A percentile compares a stretch with the other conserved stretches of the same genome.
Evolutionary conservation across 768 basidiomycete genomes (phyloP).

Genomic region (Naganishia vaughanmartiniae): DNA sequence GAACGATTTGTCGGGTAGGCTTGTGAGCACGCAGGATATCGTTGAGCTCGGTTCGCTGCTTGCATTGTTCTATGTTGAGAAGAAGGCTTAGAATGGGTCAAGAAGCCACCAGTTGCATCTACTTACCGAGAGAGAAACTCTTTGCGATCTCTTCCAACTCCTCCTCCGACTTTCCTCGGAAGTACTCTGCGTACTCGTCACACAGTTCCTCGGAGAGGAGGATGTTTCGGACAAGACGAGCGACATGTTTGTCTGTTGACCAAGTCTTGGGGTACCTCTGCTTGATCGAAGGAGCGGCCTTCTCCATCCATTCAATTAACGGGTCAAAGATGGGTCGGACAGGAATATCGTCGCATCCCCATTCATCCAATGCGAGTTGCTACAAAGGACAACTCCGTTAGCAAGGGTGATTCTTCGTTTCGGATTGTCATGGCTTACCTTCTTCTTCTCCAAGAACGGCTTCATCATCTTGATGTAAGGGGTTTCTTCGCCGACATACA

Average conservation of each 20-base stretch:
- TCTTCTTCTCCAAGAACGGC: constrained; percentile 72
- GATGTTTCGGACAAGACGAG: constrained; percentile 64
- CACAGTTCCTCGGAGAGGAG: constrained; percentile 57
- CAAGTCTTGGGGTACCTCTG: constrained; percentile 56
- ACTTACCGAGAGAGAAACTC: constrained; percentile 63
- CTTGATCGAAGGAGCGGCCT: constrained; percentile 55
- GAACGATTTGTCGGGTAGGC: constrained; percentile 1
- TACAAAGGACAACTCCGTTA: constrained; percentile 2
- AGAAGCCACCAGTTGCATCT: background rate
- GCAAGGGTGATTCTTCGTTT: background rate
- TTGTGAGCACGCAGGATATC: constrained; percentile 43
- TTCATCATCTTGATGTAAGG: constrained; percentile 69
- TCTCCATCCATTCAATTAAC: constrained; percentile 58
- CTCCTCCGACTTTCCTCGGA: constrained; percentile 51
- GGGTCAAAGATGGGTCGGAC: constrained; percentile 66
- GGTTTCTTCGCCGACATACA: constrained; percentile 66
- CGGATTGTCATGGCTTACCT: constrained; percentile 47
- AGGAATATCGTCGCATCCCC: constrained; percentile 66
- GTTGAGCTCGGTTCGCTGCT: constrained; percentile 67
- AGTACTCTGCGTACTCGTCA: constrained; percentile 52
- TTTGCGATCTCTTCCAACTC: constrained; percentile 72
- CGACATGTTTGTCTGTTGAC: constrained; percentile 45
- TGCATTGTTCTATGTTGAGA: constrained; percentile 58
- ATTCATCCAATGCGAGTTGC: constrained; percentile 70
- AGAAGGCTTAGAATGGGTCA: background rate